Evolutionary conservation across 495 filamentous ascomycete genomes (phyloP), one percentile per base, ranked within the genome.

Genomic region (Neurospora sp.): DNA sequence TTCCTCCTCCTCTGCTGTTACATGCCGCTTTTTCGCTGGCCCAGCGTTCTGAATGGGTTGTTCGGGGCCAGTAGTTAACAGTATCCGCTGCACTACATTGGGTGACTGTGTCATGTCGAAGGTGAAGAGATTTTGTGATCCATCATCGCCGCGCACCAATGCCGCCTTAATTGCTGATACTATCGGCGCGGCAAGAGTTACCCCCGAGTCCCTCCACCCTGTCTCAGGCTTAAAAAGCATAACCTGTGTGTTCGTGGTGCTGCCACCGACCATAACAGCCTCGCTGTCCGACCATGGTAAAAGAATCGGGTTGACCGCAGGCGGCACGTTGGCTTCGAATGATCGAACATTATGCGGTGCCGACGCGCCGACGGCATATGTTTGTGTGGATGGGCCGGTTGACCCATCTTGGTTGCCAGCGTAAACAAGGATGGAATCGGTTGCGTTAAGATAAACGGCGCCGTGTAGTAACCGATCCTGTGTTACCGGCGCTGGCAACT

Each of bases 61-160:
- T 78, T 75, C 90, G 74, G 79, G 72, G 8, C 75, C 80, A 71
- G 78, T 80, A 35, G 83, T 74, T 16, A 97, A 76, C 8, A 90
- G 86, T 6, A 88, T 85, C 70, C 90, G 89, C 22, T 87, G 87
- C 59, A 98, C 92, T 9, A 83, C 78, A 78, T 97, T 96, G n/a
- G 96, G 94, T 3, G 88, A 89, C 12, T 84, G 84, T 14, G 83
- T 87, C 86, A 95, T 88, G 77, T 97, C 89, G 78, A 94, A 98
- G 1, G 88, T 87, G 74, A 94, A 88, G 14, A 98, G 83, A n/a
- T 93, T 85, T 78, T 94, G 96, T 80, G 91, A 94, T 5, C 89
- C 93, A 77, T 97, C 92, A 47, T 89, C 87, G 8, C 89, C 90
- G 70, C 84, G 82, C 22, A 97, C 79, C 16, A 98, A 79, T 7